These are phyloP conservation scores for Alternaria burnsii DNA, from an alignment of 2,329 filamentous ascomycete genomes.

Conservation along the genomic window DNA sequence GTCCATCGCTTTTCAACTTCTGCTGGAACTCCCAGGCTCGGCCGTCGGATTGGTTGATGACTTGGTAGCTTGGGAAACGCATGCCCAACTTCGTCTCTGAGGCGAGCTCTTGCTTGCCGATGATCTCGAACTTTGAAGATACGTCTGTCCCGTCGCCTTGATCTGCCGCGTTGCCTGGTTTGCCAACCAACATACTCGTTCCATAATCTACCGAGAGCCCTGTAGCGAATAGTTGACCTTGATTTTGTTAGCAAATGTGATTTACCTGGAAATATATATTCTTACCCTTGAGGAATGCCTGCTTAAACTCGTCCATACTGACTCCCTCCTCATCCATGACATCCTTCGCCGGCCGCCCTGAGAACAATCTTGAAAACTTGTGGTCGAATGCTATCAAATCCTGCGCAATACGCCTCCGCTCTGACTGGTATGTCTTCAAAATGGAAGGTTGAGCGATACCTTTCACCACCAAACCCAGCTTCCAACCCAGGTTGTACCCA, in stretches of 20 bases:
- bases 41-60: slow-evolving; percentile 65
- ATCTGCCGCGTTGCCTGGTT: slow-evolving; percentile 55
- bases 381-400: slow-evolving; percentile 68
- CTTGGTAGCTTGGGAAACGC: slow-evolving; percentile 67
- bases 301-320: slow-evolving; percentile 69
- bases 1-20: slow-evolving; percentile 64
- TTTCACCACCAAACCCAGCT: slow-evolving; percentile 61
- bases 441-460: slow-evolving; percentile 52
- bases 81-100: slow-evolving; percentile 61
- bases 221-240: slow-evolving; percentile 66
- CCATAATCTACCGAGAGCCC: slow-evolving; percentile 68
- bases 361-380: slow-evolving; percentile 59
- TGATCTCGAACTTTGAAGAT: slow-evolving; percentile 30
- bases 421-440: slow-evolving; percentile 62
- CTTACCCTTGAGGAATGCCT: slow-evolving; percentile 62
- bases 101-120: slow-evolving; percentile 55
- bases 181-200: slow-evolving; percentile 63
- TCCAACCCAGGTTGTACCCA: slow-evolving; percentile 67
- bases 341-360: slow-evolving; percentile 63
- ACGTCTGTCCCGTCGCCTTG: slow-evolving; percentile 61
- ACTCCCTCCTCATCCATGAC: slow-evolving; percentile 68
- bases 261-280: too few species aligned
- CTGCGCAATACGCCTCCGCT: slow-evolving; percentile 68
- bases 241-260: neutral
- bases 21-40: slow-evolving; percentile 68